phyloP scores from a whole-genome alignment of 1,284 basidiomycete species.

The Ganoderma leucocontextum region DNA sequence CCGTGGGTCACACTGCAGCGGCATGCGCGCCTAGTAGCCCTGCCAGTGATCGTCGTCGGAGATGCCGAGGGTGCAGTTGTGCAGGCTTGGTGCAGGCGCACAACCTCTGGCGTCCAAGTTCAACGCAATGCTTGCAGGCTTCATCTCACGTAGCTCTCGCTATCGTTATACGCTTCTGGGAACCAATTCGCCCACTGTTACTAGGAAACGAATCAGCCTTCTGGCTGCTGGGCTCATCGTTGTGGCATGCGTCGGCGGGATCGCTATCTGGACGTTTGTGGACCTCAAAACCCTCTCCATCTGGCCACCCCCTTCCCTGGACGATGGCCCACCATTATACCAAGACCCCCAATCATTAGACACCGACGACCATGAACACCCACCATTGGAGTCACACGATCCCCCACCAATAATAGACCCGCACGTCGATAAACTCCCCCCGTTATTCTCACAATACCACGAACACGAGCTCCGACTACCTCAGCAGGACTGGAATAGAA shows the following conservation, averaged over 20 bases:
- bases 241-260: not conserved
- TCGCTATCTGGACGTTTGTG: conserved; percentile 6
- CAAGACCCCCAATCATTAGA: not conserved
- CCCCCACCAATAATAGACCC: not conserved
- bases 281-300: not conserved
- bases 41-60: too few species aligned
- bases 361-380: not conserved
- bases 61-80: too few species aligned
- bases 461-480: conserved; percentile 21
- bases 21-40: too few species aligned
- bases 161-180: conserved; percentile 5
- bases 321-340: not conserved
- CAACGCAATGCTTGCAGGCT: not conserved
- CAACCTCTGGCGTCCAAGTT: not conserved
- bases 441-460: conserved; percentile 23
- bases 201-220: not conserved
- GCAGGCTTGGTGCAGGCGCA: too few species aligned
- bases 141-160: not conserved
- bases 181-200: not conserved
- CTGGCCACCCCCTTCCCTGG: not conserved
- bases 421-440: conserved; percentile 11
- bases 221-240: not conserved
- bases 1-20: too few species aligned
- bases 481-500: conserved; percentile 25
- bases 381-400: not conserved